phyloP scores from a whole-genome alignment of 2,329 filamentous ascomycete species.

The Beauveria medogensis region DNA sequence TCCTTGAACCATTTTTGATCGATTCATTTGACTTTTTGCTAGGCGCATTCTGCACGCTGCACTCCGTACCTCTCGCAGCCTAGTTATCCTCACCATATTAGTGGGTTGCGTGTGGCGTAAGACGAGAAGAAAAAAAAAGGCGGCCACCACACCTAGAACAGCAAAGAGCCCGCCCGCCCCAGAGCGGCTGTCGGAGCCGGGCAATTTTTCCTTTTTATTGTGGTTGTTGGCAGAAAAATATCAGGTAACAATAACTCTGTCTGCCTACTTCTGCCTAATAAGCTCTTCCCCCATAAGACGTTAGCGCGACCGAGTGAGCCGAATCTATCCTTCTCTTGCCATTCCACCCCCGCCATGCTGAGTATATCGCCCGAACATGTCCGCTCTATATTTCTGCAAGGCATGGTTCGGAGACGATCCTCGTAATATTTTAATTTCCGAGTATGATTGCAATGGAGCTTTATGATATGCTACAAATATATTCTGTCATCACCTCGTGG shows the following conservation, averaged over 20 bases:
- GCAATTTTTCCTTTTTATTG: neutral
- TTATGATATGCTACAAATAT: neutral
- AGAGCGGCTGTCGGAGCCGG: conserved; percentile 8
- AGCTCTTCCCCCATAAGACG: neutral
- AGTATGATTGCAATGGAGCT: neutral
- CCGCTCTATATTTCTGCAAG: neutral
- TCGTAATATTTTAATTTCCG: neutral
- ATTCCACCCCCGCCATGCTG: neutral
- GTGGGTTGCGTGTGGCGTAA: neutral
- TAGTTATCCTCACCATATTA: neutral
- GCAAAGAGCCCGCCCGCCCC: neutral
- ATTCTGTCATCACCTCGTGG: too few species aligned
- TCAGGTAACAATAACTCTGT: neutral
- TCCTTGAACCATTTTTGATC: too few species aligned
- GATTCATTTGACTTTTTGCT: too few species aligned
- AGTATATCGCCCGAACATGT: neutral
- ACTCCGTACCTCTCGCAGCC: neutral
- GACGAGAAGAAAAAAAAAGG: neutral
- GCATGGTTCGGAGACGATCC: neutral
- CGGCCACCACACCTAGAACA: neutral
- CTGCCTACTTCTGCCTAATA: neutral
- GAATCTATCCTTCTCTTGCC: conserved; percentile 11
- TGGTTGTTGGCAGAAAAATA: neutral
- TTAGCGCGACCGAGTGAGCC: conserved; percentile 7
- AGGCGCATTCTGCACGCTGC: too few species aligned